These are phyloP conservation scores for Pistacia vera DNA, from an alignment of 345 rosid species.

Conservation along the genomic window DNA sequence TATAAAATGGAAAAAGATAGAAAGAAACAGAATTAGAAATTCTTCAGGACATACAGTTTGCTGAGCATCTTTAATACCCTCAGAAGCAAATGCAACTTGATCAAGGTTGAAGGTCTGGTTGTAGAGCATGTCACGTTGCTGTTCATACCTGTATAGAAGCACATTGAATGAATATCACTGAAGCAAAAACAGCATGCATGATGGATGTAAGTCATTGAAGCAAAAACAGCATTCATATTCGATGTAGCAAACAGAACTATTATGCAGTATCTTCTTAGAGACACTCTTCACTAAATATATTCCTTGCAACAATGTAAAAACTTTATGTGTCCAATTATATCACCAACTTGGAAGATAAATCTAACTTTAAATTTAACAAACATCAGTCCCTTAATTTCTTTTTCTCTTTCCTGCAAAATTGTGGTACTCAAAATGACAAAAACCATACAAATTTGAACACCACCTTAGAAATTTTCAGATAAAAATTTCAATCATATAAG, in stretches of 20 bases:
- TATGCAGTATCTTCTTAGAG: background rate
- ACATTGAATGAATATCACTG: slow-evolving; percentile 4
- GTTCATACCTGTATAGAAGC: slow-evolving; percentile 76
- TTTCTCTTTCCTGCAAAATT: background rate
- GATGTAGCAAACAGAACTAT: background rate
- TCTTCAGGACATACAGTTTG: slow-evolving; percentile 71
- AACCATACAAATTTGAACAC: background rate
- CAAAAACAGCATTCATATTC: too few species aligned
- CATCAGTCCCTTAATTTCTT: background rate
- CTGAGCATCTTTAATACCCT: slow-evolving; percentile 98
- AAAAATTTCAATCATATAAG: background rate
- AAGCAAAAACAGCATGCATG: background rate
- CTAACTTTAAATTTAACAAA: background rate
- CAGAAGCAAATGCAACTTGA: slow-evolving; percentile 99
- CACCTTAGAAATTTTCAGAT: background rate
- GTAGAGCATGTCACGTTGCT: slow-evolving; percentile 95
- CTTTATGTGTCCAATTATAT: background rate
- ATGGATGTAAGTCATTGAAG: slow-evolving; percentile 7
- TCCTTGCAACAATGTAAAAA: background rate
- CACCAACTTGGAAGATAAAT: background rate
- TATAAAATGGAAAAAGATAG: background rate
- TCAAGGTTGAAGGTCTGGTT: slow-evolving; percentile 98
- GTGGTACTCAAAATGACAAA: background rate
- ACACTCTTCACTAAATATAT: background rate
- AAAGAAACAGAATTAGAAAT: background rate